These are phyloP conservation scores for Bruguiera hainesii DNA, from an alignment of 441 rosid genomes.

Conservation along the genomic window DNA sequence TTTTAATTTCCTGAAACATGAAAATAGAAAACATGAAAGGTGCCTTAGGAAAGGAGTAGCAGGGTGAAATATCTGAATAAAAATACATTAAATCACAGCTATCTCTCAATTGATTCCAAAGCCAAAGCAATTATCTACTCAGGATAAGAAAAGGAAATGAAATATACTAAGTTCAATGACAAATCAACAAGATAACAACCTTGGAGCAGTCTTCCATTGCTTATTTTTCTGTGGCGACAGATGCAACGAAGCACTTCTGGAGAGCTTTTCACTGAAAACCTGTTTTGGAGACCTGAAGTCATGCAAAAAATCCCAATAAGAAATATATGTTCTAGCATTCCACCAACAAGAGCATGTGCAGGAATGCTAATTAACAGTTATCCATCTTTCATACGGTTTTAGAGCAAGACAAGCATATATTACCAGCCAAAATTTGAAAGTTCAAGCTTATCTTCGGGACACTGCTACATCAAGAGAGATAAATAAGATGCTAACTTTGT, in stretches of 20 bases:
- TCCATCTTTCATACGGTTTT: background rate
- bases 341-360: background rate
- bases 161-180: background rate
- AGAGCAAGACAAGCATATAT: conserved; percentile 9
- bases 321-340: conserved; percentile 1
- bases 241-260: conserved; percentile 40
- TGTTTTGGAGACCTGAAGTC: conserved; percentile 39
- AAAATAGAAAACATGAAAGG: conserved; percentile 1
- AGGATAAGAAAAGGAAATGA: background rate
- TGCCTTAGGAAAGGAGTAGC: background rate
- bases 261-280: conserved; percentile 27
- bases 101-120: background rate
- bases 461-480: conserved; percentile 5
- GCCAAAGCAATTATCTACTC: background rate
- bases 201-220: conserved; percentile 24
- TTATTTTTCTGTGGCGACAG: conserved; percentile 39
- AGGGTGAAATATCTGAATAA: background rate
- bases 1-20: conserved; percentile 46
- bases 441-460: conserved; percentile 3
- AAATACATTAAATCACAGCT: background rate
- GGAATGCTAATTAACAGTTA: background rate
- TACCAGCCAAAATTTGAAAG: conserved; percentile 11
- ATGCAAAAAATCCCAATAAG: conserved; percentile 4
- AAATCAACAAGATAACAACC: conserved; percentile 21
- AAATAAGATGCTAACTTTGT: conserved; percentile 44